phyloP scores from a whole-genome alignment of 352 stramenopile species.

The Phytophthora tubulina region DNA sequence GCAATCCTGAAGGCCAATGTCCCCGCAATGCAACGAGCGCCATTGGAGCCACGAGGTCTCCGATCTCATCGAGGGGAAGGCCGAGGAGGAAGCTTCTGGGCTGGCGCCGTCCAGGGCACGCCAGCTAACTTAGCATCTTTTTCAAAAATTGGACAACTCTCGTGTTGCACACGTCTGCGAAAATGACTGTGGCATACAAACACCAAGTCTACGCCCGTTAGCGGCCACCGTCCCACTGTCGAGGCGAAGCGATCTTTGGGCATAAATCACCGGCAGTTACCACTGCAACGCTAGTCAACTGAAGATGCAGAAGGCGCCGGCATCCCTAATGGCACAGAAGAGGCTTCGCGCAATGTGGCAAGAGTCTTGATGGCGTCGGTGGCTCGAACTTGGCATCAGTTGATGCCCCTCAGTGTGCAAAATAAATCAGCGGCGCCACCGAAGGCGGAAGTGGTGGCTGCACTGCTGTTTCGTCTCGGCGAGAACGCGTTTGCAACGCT shows the following conservation, averaged over 20 bases:
- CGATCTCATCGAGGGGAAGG: conserved; percentile 7
- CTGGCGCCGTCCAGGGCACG: conserved; percentile 33
- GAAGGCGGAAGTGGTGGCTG: neutral
- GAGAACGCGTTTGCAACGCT: conserved; percentile 23
- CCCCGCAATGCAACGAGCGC: conserved; percentile 19
- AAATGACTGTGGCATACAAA: conserved; percentile 37
- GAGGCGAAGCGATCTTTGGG: conserved; percentile 16
- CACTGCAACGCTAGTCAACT: conserved; percentile 22
- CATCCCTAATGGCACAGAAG: conserved; percentile 10
- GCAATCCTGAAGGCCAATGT: neutral
- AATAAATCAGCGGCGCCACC: conserved; percentile 31
- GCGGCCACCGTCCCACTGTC: conserved; percentile 24
- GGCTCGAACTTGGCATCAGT: too few relatives aligned
- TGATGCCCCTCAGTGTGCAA: neutral
- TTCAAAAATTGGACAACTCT: conserved; percentile 34
- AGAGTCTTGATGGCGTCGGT: neutral
- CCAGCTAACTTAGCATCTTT: conserved; percentile 42
- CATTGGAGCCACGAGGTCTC: conserved; percentile 10
- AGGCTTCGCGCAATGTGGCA: conserved; percentile 22
- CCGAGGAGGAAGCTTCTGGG: conserved; percentile 35
- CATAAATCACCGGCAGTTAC: conserved; percentile 32
- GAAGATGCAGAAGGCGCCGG: conserved; percentile 32
- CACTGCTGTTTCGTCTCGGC: conserved; percentile 21
- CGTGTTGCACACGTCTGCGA: conserved; percentile 31
- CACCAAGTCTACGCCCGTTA: conserved; percentile 5